These are phyloP conservation scores for Myxozyma melibiosi DNA, from an alignment of 805 yeast genomes.

Conservation along the genomic window DNA sequence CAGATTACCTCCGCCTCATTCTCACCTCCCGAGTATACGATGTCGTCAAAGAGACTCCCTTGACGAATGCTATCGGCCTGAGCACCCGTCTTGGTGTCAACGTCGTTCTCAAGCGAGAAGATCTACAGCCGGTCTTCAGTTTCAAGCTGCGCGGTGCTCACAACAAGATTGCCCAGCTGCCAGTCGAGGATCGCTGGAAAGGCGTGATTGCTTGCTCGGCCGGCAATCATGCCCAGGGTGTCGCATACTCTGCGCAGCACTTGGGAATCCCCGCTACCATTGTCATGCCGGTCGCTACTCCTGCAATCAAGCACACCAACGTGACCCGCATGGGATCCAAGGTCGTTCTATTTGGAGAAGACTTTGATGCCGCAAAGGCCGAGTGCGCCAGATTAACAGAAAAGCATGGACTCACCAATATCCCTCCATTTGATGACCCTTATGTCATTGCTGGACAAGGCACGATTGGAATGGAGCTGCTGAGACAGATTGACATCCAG, in stretches of 20 bases:
- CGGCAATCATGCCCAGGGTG: conserved; percentile 99
- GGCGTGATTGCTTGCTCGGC: conserved; percentile 99
- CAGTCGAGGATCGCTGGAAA: conserved; percentile 57
- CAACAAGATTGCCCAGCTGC: conserved; percentile 89
- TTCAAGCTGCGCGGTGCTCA: conserved; percentile 97
- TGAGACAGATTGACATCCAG: conserved; percentile 75
- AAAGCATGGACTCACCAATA: conserved; percentile 75
- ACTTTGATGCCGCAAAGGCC: conserved; percentile 90
- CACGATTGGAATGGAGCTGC: conserved; percentile 89
- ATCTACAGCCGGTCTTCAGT: conserved; percentile 89
- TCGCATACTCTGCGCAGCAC: conserved; percentile 85
- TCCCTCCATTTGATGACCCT: conserved; percentile 99
- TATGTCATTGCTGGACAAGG: conserved; percentile 99
- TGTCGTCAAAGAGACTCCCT: conserved; percentile 87
- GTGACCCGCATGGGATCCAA: conserved; percentile 92
- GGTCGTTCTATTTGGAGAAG: conserved; percentile 91
- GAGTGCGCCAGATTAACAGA: conserved; percentile 77
- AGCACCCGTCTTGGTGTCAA: conserved; percentile 75
- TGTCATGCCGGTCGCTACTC: conserved; percentile 98
- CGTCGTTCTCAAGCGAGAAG: conserved; percentile 85
- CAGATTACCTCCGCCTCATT: conserved; percentile 92
- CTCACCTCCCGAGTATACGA: conserved; percentile 93
- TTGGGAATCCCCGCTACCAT: conserved; percentile 91
- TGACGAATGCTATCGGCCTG: conserved; percentile 71
- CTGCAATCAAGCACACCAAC: conserved; percentile 88